Conservation (phyloP, 2,329 filamentous ascomycete species). For the Colletotrichum viniferum region DNA sequence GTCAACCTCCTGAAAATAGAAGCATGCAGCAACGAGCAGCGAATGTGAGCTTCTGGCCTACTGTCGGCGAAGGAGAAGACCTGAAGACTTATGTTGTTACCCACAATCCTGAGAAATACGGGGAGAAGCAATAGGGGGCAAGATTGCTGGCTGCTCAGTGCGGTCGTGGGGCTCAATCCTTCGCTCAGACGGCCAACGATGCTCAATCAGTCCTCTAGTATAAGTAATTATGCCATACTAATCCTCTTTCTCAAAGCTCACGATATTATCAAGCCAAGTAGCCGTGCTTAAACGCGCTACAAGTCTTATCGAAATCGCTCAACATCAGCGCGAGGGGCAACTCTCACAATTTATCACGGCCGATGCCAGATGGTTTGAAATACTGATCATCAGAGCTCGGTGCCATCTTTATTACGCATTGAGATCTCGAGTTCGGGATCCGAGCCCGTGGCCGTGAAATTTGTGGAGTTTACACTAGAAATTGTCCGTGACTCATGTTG, state of each 20-base stretch:
- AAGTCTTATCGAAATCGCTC: not conserved
- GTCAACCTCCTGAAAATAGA: not conserved
- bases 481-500: not conserved
- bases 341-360: not conserved
- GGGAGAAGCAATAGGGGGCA: not conserved
- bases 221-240: not conserved
- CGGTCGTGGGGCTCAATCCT: not conserved
- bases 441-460: not conserved
- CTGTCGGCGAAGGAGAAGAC: not conserved
- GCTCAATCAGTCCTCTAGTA: not conserved
- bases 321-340: not conserved
- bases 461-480: not conserved
- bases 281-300: not conserved
- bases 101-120: not conserved
- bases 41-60: not conserved
- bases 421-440: not conserved
- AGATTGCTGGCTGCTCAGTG: not conserved
- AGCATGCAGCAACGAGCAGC: not conserved
- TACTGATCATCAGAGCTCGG: not conserved
- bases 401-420: not conserved
- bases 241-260: not conserved
- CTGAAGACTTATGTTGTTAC: not conserved
- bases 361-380: not conserved
- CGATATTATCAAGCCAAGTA: not conserved
- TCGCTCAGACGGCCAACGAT: not conserved